A percentile compares a stretch with the other conserved stretches of the same genome.
Conservation (phyloP, 75 land plant genomes). For the Pinus tabuliformis region DNA sequence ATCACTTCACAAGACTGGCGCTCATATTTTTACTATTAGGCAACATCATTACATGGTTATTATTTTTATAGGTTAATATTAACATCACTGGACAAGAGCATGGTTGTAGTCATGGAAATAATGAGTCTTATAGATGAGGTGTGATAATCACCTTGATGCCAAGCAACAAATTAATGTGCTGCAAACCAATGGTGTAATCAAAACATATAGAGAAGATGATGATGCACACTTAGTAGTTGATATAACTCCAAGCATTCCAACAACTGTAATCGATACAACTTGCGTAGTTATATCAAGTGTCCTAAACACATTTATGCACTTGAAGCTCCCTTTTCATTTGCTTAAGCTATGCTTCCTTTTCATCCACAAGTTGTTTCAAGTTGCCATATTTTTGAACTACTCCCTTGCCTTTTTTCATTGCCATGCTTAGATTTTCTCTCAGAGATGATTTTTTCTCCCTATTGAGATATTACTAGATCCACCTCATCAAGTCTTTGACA, state of each 20-base stretch:
- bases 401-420: constrained; percentile 88
- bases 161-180: constrained; percentile 45
- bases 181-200: constrained; percentile 32
- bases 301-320: constrained; percentile 48
- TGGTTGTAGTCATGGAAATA: constrained; percentile 92
- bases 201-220: constrained; percentile 17
- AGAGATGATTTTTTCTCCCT: constrained; percentile 59
- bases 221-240: constrained; percentile 41
- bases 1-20: too few species aligned
- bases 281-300: constrained; percentile 48
- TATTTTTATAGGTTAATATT: too few species aligned
- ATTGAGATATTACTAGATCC: constrained; percentile 16
- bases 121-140: constrained; percentile 74
- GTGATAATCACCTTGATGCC: constrained; percentile 69
- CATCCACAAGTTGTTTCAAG: too few species aligned
- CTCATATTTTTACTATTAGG: too few species aligned
- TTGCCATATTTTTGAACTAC: constrained; percentile 76
- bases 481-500: constrained; percentile 22
- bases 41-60: too few species aligned
- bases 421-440: constrained; percentile 83
- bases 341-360: too few species aligned
- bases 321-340: too few species aligned
- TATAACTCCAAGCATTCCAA: constrained; percentile 38
- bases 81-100: constrained; percentile 30
- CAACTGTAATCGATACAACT: constrained; percentile 45